Evolutionary conservation across 129 eudicot species (phyloP).

Genomic region (Centaurea solstitialis): DNA sequence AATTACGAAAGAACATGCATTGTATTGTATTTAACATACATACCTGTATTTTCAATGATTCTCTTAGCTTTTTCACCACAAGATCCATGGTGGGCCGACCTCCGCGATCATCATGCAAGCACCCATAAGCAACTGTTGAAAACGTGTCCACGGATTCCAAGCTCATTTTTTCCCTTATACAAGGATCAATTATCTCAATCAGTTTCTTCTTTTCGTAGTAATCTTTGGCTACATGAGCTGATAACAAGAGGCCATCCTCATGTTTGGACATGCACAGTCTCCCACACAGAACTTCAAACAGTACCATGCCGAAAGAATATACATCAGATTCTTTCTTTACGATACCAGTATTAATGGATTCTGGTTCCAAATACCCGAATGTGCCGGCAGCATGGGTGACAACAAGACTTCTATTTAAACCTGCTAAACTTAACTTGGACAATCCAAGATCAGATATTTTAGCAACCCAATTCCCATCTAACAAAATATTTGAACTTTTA

Average conservation of each 20-base stretch:
- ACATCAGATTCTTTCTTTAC: not conserved
- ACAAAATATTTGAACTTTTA: too few species aligned
- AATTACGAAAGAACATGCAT: too few species aligned
- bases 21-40: too few species aligned
- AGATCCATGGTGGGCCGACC: slow-evolving; percentile 8
- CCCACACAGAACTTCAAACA: not conserved
- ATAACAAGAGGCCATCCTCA: too few species aligned
- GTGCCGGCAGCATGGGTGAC: not conserved
- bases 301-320: not conserved
- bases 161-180: too few species aligned
- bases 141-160: too few species aligned
- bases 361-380: not conserved
- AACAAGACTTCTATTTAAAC: not conserved
- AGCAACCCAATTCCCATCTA: too few species aligned
- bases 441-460: too few species aligned
- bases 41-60: not conserved
- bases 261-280: not conserved
- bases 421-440: too few species aligned
- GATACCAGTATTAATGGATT: not conserved
- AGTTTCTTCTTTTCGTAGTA: slow-evolving; percentile 3
- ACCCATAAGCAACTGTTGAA: not conserved
- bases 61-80: slow-evolving; percentile 3
- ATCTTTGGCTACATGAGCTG: not conserved
- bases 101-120: slow-evolving; percentile 7
- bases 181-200: too few species aligned